These are phyloP conservation scores for Plasmodium ovale DNA, from an alignment of 169 alveolate genomes.

Conservation along the genomic window DNA sequence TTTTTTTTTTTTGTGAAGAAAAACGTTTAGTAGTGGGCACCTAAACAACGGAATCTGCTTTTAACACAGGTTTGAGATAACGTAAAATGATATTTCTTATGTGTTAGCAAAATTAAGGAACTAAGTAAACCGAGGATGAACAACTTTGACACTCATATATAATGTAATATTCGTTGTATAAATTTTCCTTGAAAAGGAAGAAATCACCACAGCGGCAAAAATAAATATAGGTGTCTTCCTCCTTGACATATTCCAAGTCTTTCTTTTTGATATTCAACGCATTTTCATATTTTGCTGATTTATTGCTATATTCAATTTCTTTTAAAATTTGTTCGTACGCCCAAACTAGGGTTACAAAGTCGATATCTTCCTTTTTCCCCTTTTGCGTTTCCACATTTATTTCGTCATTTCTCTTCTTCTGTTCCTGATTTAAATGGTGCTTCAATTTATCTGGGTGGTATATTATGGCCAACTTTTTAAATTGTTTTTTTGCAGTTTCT, in stretches of 20 bases:
- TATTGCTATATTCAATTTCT: slow-evolving; percentile 29
- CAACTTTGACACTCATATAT: slow-evolving; percentile 65
- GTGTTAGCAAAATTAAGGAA: slow-evolving; percentile 30
- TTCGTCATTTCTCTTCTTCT: neutral
- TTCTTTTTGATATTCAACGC: slow-evolving; percentile 49
- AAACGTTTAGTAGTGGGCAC: neutral
- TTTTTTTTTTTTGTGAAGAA: neutral
- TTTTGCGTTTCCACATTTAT: slow-evolving; percentile 3
- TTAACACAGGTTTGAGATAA: neutral
- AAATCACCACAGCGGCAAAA: slow-evolving; percentile 73
- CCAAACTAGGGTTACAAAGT: slow-evolving; percentile 62
- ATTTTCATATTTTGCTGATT: slow-evolving; percentile 53
- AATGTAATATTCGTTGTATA: slow-evolving; percentile 48
- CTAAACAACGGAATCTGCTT: neutral
- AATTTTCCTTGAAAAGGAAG: slow-evolving; percentile 40
- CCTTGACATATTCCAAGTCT: slow-evolving; percentile 46
- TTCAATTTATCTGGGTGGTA: slow-evolving; percentile 65
- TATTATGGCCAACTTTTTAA: slow-evolving; percentile 59
- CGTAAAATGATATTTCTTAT: neutral
- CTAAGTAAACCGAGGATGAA: slow-evolving; percentile 59
- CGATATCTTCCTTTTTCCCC: slow-evolving; percentile 20
- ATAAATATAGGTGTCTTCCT: slow-evolving; percentile 32
- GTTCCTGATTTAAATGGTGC: slow-evolving; percentile 20
- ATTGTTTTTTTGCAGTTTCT: slow-evolving; percentile 49
- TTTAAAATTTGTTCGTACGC: slow-evolving; percentile 69